These are phyloP conservation scores for Suillus hirtellus DNA, from an alignment of 768 basidiomycete species.

Conservation along the genomic window DNA sequence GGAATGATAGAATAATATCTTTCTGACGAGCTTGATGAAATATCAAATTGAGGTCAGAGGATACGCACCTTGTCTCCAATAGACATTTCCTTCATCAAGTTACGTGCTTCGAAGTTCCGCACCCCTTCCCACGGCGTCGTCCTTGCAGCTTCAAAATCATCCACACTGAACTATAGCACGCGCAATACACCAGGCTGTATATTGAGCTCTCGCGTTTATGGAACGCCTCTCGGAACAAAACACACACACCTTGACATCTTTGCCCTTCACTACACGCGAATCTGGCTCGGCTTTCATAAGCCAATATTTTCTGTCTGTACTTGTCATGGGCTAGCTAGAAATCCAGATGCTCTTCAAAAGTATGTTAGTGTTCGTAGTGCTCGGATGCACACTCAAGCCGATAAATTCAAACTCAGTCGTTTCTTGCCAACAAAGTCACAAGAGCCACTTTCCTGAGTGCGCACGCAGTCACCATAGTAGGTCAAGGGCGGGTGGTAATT, in stretches of 20 bases:
- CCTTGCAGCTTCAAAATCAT: conserved; percentile 73
- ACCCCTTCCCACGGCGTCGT: conserved; percentile 89
- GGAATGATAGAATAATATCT: conserved; percentile 88
- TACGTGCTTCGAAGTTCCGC: conserved; percentile 78
- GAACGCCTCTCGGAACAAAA: not conserved
- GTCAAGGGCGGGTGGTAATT: too few species aligned
- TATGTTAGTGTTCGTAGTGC: not conserved
- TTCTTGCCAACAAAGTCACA: not conserved
- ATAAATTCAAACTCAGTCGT: conserved; percentile 7
- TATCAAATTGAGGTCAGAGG: conserved; percentile 2
- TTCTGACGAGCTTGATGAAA: conserved; percentile 7
- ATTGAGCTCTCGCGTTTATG: conserved; percentile 1
- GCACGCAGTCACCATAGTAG: not conserved
- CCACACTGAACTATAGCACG: conserved; percentile 71
- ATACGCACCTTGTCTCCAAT: conserved; percentile 65
- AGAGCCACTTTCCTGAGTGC: not conserved
- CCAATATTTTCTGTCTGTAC: conserved; percentile 45
- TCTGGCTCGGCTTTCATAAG: conserved; percentile 88
- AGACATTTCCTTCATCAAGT: conserved; percentile 82
- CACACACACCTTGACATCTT: conserved; percentile 71
- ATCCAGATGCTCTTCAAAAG: not conserved
- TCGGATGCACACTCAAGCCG: not conserved
- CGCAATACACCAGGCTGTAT: conserved; percentile 6
- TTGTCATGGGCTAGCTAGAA: not conserved
- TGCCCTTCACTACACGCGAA: conserved; percentile 80